phyloP scores from a whole-genome alignment of 306 rosid genomes.

The Phaseolus lunatus region DNA sequence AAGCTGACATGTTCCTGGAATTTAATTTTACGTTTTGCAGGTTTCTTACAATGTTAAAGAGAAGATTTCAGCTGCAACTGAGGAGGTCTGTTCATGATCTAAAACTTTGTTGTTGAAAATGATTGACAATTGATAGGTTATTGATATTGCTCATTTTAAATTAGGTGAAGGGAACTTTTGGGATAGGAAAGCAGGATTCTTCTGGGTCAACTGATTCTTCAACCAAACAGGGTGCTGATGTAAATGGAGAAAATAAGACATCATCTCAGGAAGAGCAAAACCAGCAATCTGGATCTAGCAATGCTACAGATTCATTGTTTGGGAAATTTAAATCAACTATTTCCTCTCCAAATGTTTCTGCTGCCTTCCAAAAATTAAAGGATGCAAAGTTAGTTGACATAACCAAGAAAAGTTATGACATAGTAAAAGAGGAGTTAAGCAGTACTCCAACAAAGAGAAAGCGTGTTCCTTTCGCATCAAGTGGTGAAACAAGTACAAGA shows the following conservation, averaged over 20 bases:
- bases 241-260: conserved; percentile 53
- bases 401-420: conserved; percentile 82
- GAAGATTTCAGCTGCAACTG: conserved; percentile 85
- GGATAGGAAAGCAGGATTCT: conserved; percentile 72
- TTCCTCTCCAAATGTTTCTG: conserved; percentile 68
- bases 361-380: conserved; percentile 71
- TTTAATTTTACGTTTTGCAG: conserved; percentile 50
- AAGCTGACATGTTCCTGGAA: conserved; percentile 29
- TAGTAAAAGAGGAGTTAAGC: conserved; percentile 83
- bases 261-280: conserved; percentile 56
- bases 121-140: conserved; percentile 34
- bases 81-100: conserved; percentile 67
- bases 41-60: conserved; percentile 84
- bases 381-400: conserved; percentile 68
- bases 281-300: conserved; percentile 54
- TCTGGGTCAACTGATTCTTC: conserved; percentile 63
- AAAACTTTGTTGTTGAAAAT: conserved; percentile 4
- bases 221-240: conserved; percentile 56
- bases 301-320: conserved; percentile 68
- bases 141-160: conserved; percentile 42
- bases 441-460: conserved; percentile 66
- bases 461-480: conserved; percentile 58
- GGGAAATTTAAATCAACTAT: conserved; percentile 74
- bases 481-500: conserved; percentile 72
- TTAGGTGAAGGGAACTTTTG: conserved; percentile 81